Base-by-base conservation (phyloP, 129 eudicot species). In the Gnaphalium uliginosum region DNA sequence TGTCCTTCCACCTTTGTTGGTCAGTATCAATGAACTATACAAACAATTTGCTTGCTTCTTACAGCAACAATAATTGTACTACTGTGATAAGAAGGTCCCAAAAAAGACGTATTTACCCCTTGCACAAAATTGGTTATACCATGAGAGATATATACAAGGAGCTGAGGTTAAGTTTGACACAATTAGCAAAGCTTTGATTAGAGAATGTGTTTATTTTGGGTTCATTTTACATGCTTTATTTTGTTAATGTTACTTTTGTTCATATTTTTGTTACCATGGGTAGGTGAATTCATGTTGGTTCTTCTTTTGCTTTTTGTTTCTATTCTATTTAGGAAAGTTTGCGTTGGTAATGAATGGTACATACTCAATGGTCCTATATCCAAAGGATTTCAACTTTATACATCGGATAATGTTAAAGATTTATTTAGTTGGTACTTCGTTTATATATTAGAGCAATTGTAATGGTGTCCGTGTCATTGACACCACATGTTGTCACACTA, bases 61-160 rank as follows among this genome's bases (percentile, higher is more conserved):
- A 19, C 62, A 79, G 33, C 33, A 76, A 37, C 68, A 65, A 79
- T 72, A 57, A 73, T 79, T 65, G 74, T 73, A 72, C 78, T 79
- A 73, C 78, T 46, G 51, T 53, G 19, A 30, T 9, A 74, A 48
- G 48, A 25, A 65, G 69, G 61, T 73, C 63, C 50, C 57, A 54
- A 27, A 79, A 73, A 78, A 73, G 79, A 66, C 62, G 21, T 57
- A 64, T 73, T 41, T 80, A 73, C 73, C 70, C 60, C 63, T 74
- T 41, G 18, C 53, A 53, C 51, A 32, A 33, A 73, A 72, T 10
- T 19, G 39, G 62, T 64, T 23, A 41, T 59, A 69, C 19, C 3
- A 51, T 14, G 35, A 66, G 53, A 48, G 65, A 8, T 27, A n/a
- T 10, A 4, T 39, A 29, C 26, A 9, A 78, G 39, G 32, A 29